Percentiles rank a stretch among this genome's conserved stretches.
Evolutionary conservation across 176 grass and related monocot species (phyloP).

Genomic region (Thinopyrum elongatum): DNA sequence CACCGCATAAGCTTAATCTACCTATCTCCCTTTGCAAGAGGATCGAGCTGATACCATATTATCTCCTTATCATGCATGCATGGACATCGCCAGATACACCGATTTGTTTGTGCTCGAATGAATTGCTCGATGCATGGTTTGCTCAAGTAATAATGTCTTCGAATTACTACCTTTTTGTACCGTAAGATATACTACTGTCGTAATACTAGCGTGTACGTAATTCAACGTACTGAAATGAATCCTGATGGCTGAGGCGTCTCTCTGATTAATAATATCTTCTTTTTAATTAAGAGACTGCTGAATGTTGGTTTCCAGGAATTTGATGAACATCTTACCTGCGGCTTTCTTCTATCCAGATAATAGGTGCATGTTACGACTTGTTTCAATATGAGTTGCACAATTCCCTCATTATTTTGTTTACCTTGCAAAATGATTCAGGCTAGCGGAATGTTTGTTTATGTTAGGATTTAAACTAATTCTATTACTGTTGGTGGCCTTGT

Average conservation of each 20-base stretch:
- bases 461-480: too few species aligned
- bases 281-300: neutral
- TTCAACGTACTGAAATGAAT: neutral
- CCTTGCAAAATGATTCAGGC: too few species aligned
- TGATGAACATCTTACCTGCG: neutral
- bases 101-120: neutral
- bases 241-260: neutral
- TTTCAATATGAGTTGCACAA: too few species aligned
- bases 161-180: conserved; percentile 7
- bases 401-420: too few species aligned
- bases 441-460: too few species aligned
- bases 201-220: neutral
- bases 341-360: neutral
- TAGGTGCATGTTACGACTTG: too few species aligned
- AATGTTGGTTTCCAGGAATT: neutral
- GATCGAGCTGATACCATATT: neutral
- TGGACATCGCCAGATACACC: neutral
- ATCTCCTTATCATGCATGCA: neutral
- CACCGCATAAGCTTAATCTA: neutral
- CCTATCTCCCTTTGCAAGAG: neutral
- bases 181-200: neutral
- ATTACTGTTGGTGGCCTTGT: too few species aligned
- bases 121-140: neutral
- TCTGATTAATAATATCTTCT: neutral
- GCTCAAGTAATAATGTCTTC: neutral